These are phyloP conservation scores for Alternaria panax DNA, from an alignment of 2,329 filamentous ascomycete species.

Conservation along the genomic window DNA sequence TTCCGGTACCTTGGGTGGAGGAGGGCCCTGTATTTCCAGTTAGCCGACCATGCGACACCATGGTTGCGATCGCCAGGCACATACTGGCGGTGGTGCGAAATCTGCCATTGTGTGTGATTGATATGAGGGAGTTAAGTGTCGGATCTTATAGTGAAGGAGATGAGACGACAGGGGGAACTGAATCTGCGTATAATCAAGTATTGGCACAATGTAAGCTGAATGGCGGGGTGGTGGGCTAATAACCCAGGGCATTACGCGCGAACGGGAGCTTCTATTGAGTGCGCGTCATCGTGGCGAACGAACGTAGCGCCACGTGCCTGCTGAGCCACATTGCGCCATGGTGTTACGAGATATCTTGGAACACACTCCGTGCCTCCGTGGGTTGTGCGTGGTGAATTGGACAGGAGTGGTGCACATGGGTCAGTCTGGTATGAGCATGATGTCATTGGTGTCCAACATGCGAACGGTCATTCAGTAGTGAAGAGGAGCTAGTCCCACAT, in stretches of 20 bases:
- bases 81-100: constrained; percentile 47
- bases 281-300: constrained; percentile 35
- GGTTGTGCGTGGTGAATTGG: constrained; percentile 2
- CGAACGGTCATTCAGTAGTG: neutral
- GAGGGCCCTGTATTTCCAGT: constrained; percentile 53
- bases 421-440: neutral
- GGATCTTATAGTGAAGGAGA: too few species aligned
- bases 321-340: constrained; percentile 21
- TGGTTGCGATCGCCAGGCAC: constrained; percentile 12
- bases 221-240: constrained; percentile 22
- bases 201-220: constrained; percentile 12
- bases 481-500: constrained; percentile 1
- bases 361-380: neutral
- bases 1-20: constrained; percentile 70
- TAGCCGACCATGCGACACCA: constrained; percentile 12
- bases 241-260: constrained; percentile 14
- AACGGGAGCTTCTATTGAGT: constrained; percentile 13
- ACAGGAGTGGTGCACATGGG: neutral
- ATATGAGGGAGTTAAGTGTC: neutral
- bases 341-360: neutral
- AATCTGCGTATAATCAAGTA: neutral
- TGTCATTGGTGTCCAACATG: neutral
- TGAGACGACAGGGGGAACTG: neutral
- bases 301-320: constrained; percentile 16
- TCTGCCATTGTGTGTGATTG: constrained; percentile 38